These are phyloP conservation scores for Sordaria brevicollis DNA, from an alignment of 495 filamentous ascomycete species.

Conservation along the genomic window DNA sequence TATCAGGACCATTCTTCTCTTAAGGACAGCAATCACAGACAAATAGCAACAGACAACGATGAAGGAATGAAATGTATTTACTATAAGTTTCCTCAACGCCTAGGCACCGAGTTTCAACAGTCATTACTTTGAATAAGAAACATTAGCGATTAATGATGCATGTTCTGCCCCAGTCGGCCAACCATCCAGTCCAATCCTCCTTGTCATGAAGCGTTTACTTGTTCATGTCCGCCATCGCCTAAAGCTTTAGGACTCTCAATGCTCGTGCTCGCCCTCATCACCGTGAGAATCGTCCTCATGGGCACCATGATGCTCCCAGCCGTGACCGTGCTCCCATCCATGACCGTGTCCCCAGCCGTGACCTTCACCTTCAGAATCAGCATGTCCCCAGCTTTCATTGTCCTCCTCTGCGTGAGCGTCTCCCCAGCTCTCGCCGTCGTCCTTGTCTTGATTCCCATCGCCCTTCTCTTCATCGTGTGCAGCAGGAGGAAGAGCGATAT, in stretches of 20 bases:
- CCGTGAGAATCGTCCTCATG: not conserved
- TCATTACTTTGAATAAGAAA: not conserved
- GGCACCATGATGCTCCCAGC: not conserved
- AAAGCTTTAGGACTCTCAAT: not conserved
- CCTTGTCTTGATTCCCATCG: not conserved
- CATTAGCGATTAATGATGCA: not conserved
- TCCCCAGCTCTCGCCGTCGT: not conserved
- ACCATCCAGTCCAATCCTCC: not conserved
- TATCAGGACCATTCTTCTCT: no score
- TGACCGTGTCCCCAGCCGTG: not conserved
- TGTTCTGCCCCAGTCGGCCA: not conserved
- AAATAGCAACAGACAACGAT: not conserved
- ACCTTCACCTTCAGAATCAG: not conserved
- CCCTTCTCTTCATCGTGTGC: not conserved
- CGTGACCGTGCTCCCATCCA: not conserved
- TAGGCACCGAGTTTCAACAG: not conserved
- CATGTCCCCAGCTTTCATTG: not conserved
- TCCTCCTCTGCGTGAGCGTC: not conserved
- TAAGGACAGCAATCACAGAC: not conserved
- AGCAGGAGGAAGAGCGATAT: not conserved
- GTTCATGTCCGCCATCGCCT: not conserved
- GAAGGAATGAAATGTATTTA: not conserved
- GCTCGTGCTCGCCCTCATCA: not conserved
- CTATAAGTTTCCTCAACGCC: not conserved
- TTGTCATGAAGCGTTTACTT: not conserved